Evolutionary conservation across 148 eudicot species (phyloP).

Genomic region (Tetragonia tetragonoides): DNA sequence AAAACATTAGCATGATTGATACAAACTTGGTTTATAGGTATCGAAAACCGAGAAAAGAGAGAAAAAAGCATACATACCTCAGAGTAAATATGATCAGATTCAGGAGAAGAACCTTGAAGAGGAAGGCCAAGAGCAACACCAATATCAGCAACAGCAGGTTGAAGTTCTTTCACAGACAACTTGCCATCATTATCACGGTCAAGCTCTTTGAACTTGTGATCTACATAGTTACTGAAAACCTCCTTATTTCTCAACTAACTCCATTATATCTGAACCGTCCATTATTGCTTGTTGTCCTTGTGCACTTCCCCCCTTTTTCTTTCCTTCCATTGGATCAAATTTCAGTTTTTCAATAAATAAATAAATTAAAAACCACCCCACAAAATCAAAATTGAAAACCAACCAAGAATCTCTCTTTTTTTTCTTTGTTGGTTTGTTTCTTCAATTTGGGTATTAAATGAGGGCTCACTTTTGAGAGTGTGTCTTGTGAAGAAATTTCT

Average conservation of each 20-base stretch:
- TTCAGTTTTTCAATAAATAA: background rate
- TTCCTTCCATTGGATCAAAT: conserved; percentile 23
- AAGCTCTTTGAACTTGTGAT: conserved; percentile 70
- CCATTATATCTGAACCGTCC: conserved; percentile 85
- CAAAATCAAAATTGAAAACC: no score
- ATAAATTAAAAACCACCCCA: background rate
- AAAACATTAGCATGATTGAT: background rate
- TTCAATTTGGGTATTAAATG: background rate
- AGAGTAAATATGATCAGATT: conserved; percentile 79
- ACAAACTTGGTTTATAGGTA: no score
- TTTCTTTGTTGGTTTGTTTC: background rate
- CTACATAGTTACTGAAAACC: conserved; percentile 44
- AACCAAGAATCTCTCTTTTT: background rate
- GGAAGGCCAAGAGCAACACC: conserved; percentile 91
- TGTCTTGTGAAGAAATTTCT: conserved; percentile 22
- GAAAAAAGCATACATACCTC: conserved; percentile 39
- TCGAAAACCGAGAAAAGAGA: background rate
- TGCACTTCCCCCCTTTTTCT: conserved; percentile 5
- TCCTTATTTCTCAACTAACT: conserved; percentile 77
- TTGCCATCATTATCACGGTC: conserved; percentile 69
- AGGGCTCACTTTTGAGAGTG: background rate
- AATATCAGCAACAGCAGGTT: conserved; percentile 79
- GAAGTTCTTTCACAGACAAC: conserved; percentile 69
- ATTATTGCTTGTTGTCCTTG: conserved; percentile 30
- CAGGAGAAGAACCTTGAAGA: conserved; percentile 53